Evolutionary conservation across 495 filamentous ascomycete species (phyloP).

Genomic region (Aspergillus wentii): DNA sequence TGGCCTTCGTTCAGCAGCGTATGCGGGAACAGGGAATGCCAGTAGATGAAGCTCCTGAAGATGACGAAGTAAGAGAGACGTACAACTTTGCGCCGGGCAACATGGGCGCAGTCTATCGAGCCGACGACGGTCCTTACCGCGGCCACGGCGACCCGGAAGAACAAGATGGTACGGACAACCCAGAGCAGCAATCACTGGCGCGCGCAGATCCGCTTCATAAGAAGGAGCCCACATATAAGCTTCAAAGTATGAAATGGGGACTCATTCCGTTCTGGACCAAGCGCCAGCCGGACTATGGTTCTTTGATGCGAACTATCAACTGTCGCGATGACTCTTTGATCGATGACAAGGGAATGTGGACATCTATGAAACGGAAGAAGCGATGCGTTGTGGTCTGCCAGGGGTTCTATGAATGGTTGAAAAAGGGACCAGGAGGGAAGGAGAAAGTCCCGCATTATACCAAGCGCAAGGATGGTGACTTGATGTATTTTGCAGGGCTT

Average conservation of each 20-base stretch:
- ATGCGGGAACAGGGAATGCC: conserved; percentile 71
- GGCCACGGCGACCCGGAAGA: conserved; percentile 10
- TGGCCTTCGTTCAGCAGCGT: conserved; percentile 64
- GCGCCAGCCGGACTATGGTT: conserved; percentile 68
- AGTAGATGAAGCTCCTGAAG: conserved; percentile 70
- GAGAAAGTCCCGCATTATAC: conserved; percentile 80
- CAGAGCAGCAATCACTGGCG: conserved; percentile 3
- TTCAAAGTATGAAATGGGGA: conserved; percentile 93
- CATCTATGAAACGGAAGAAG: conserved; percentile 79
- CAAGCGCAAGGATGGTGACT: conserved; percentile 70
- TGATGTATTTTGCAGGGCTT: conserved; percentile 88
- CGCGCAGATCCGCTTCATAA: conserved; percentile 12
- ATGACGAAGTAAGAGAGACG: conserved; percentile 68
- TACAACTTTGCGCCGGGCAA: conserved; percentile 94
- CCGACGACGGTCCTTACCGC: conserved; percentile 50
- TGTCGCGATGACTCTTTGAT: conserved; percentile 86
- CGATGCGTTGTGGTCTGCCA: conserved; percentile 82
- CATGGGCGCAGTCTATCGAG: conserved; percentile 81
- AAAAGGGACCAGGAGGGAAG: conserved; percentile 66
- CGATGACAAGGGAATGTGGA: conserved; percentile 81
- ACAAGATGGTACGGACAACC: conserved; percentile 1
- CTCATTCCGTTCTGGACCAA: conserved; percentile 91
- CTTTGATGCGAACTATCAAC: conserved; percentile 85
- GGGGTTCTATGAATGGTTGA: conserved; percentile 96
- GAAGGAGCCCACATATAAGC: conserved; percentile 58